phyloP scores from a whole-genome alignment of 2,329 filamentous ascomycete species.

The Aspergillus sp. region DNA sequence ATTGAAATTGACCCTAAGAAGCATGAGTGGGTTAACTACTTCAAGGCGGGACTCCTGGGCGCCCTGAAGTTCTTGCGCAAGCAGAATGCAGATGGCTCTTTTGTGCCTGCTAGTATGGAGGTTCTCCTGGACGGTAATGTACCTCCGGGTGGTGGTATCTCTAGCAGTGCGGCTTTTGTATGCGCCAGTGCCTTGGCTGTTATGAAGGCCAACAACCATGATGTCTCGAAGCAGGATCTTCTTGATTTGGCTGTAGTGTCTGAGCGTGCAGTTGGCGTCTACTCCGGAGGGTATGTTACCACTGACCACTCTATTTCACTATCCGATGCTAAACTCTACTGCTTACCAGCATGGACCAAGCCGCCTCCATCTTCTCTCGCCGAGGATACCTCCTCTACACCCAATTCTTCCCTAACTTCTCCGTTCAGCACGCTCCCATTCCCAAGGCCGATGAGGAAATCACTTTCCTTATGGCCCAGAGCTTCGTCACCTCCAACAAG shows the following conservation, averaged over 20 bases:
- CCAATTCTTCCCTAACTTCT: conserved; percentile 78
- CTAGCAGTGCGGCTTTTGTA: conserved; percentile 91
- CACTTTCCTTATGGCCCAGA: conserved; percentile 91
- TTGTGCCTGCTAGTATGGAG: conserved; percentile 76
- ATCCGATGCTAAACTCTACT: background rate
- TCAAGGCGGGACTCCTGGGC: conserved; percentile 85
- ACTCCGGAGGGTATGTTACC: conserved; percentile 79
- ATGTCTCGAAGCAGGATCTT: conserved; percentile 86
- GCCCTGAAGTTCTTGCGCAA: conserved; percentile 74
- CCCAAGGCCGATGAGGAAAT: conserved; percentile 79
- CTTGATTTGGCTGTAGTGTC: conserved; percentile 93
- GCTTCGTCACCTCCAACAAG: conserved; percentile 92
- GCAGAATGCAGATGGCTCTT: conserved; percentile 63
- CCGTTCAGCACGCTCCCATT: conserved; percentile 76
- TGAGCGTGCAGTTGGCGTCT: conserved; percentile 91
- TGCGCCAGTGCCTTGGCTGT: conserved; percentile 87
- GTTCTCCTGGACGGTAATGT: conserved; percentile 90
- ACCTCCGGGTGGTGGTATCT: conserved; percentile 86
- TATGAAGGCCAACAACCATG: conserved; percentile 79
- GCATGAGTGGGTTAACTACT: conserved; percentile 98
- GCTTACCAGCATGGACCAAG: conserved; percentile 82
- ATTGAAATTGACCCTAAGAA: conserved; percentile 82
- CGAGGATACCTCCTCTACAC: conserved; percentile 86
- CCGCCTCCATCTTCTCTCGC: conserved; percentile 89
- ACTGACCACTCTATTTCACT: background rate